phyloP scores from a whole-genome alignment of 331 rosid genomes.

The Stylosanthes scabra region DNA sequence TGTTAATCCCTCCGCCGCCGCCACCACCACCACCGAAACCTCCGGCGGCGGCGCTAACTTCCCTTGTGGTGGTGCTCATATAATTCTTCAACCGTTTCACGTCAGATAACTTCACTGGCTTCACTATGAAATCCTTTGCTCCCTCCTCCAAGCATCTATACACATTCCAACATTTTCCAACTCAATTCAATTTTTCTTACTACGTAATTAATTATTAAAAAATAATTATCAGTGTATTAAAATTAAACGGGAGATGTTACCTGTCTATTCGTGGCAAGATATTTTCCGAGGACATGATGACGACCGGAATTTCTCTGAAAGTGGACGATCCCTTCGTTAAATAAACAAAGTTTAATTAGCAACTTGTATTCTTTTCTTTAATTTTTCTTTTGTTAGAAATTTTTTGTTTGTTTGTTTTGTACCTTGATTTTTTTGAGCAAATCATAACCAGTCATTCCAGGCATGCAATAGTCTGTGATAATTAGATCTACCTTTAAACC shows the following conservation, averaged over 20 bases:
- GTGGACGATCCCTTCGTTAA: conserved; percentile 65
- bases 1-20: conserved; percentile 49
- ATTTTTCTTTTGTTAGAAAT: neutral
- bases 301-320: conserved; percentile 75
- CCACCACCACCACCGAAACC: neutral
- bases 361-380: conserved; percentile 7
- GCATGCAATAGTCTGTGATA: conserved; percentile 86
- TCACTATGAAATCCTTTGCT: conserved; percentile 76
- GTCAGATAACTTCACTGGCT: conserved; percentile 67
- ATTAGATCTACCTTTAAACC: conserved; percentile 76
- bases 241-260: conserved; percentile 35
- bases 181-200: neutral
- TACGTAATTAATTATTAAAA: too few relatives aligned
- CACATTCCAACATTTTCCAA: neutral
- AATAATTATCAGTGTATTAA: neutral
- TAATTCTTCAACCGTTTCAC: conserved; percentile 61
- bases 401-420: neutral
- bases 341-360: neutral
- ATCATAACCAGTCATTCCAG: conserved; percentile 90
- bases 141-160: conserved; percentile 82
- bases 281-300: conserved; percentile 83
- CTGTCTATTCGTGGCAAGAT: conserved; percentile 72
- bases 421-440: conserved; percentile 80
- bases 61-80: conserved; percentile 65
- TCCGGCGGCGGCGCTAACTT: conserved; percentile 34